These are phyloP conservation scores for Boletellus sp. DNA, from an alignment of 768 basidiomycete species.

Conservation along the genomic window DNA sequence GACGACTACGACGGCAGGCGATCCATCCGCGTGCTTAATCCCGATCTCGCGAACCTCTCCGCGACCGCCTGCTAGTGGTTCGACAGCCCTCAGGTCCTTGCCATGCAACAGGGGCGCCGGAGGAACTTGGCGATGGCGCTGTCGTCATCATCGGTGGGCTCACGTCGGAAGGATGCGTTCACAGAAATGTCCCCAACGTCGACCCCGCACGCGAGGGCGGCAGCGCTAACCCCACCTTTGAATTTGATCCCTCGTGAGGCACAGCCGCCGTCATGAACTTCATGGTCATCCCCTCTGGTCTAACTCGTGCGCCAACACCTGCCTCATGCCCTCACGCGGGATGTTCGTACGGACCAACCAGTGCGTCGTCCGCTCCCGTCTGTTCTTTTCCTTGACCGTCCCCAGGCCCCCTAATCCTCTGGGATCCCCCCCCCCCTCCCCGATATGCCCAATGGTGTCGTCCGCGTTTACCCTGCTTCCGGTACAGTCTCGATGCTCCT, in stretches of 20 bases:
- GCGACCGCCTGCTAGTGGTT: no score
- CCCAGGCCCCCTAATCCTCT: slow-evolving; percentile 41
- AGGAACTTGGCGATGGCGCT: slow-evolving; percentile 68
- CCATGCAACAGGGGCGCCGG: slow-evolving; percentile 68
- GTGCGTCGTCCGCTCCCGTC: slow-evolving; percentile 40
- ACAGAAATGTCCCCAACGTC: slow-evolving; percentile 61
- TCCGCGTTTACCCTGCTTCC: slow-evolving; percentile 86
- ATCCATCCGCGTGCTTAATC: slow-evolving; percentile 79
- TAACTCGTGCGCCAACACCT: slow-evolving; percentile 75
- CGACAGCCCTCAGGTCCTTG: no score
- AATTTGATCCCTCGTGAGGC: slow-evolving; percentile 70
- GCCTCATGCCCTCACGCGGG: slow-evolving; percentile 68
- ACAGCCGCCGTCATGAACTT: slow-evolving; percentile 56
- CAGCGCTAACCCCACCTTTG: slow-evolving; percentile 71
- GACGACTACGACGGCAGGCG: slow-evolving; percentile 61
- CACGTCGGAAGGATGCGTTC: slow-evolving; percentile 79
- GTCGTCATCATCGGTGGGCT: no score
- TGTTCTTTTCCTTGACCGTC: background rate
- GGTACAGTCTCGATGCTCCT: slow-evolving; percentile 89
- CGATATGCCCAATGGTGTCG: slow-evolving; percentile 67
- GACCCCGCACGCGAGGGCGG: slow-evolving; percentile 60
- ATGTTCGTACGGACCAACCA: slow-evolving; percentile 78
- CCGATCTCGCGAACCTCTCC: slow-evolving; percentile 49
- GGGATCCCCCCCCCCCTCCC: slow-evolving; percentile 54
- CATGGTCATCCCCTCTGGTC: slow-evolving; percentile 67